A percentile compares a stretch with the other conserved stretches of the same genome.
phyloP scores from a whole-genome alignment of 2,329 filamentous ascomycete species.

The Beauveria sp. region DNA sequence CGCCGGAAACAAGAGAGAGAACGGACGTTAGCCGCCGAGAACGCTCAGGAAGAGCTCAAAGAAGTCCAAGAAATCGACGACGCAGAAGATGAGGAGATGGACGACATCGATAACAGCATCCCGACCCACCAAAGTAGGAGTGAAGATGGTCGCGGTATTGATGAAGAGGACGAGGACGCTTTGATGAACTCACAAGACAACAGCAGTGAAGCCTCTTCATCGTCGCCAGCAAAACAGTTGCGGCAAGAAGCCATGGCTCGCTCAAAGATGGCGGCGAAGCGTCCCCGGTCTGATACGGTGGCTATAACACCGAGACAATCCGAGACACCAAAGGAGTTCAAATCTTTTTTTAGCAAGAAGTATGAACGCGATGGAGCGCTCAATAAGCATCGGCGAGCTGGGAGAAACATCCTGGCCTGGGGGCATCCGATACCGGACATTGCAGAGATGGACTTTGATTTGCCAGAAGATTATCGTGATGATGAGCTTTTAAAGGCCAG shows the following conservation, averaged over 20 bases:
- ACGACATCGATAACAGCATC: conserved; percentile 17
- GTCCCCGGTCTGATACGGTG: conserved; percentile 24
- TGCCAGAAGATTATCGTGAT: conserved; percentile 59
- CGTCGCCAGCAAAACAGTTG: conserved; percentile 57
- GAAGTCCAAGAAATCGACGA: conserved; percentile 25
- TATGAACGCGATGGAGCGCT: conserved; percentile 74
- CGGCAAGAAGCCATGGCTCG: conserved; percentile 61
- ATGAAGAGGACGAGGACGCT: conserved; percentile 25
- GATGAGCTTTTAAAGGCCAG: conserved; percentile 48
- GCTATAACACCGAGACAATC: conserved; percentile 25
- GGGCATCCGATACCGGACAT: conserved; percentile 73
- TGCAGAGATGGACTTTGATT: conserved; percentile 60
- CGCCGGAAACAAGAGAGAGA: conserved; percentile 70
- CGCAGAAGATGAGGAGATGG: conserved; percentile 22
- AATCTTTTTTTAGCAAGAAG: conserved; percentile 77
- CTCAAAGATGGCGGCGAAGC: conserved; percentile 31
- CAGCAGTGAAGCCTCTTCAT: conserved; percentile 36
- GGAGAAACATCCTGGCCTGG: conserved; percentile 69
- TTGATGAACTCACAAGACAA: conserved; percentile 45
- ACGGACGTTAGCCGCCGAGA: conserved; percentile 34
- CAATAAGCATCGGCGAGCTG: conserved; percentile 61
- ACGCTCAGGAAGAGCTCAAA: conserved; percentile 24
- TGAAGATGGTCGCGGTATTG: conserved; percentile 30
- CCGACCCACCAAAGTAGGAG: conserved; percentile 28
- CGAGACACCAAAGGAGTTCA: conserved; percentile 55